Conservation (phyloP, 192 early-diverging fungal species). For the Podila horticola region DNA sequence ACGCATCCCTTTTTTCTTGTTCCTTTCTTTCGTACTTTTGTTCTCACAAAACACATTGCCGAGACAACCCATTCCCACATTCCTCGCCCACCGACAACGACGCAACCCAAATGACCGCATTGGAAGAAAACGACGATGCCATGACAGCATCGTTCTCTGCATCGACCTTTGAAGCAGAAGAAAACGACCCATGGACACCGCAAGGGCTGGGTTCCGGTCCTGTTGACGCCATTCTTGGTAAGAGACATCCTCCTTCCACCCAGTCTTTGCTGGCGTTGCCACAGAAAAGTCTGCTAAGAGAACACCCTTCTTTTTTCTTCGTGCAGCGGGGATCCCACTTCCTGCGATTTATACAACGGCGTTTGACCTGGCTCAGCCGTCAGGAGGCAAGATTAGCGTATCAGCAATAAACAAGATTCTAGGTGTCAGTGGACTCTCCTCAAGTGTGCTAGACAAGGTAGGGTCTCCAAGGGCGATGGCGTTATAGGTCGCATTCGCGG, state of each 20-base stretch:
- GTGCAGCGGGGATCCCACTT: conserved; percentile 30
- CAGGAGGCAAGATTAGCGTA: conserved; percentile 54
- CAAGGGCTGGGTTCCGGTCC: conserved; percentile 12
- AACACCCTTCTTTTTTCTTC: not conserved
- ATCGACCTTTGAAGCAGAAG: conserved; percentile 35
- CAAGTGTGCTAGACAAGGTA: conserved; percentile 59
- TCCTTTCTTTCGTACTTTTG: too few species aligned
- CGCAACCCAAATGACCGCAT: conserved; percentile 8
- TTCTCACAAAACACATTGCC: too few species aligned
- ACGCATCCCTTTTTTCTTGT: too few species aligned
- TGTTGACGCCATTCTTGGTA: conserved; percentile 35
- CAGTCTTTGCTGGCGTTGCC: too few species aligned
- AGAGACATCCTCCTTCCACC: not conserved
- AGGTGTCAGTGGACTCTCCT: conserved; percentile 50
- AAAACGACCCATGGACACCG: conserved; percentile 36
- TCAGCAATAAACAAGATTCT: conserved; percentile 56
- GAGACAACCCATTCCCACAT: not conserved
- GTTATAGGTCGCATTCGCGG: not conserved
- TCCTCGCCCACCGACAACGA: not conserved
- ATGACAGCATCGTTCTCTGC: conserved; percentile 45
- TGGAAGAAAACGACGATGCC: conserved; percentile 28
- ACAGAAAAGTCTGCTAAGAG: too few species aligned
- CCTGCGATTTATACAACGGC: conserved; percentile 60
- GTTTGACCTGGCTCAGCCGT: conserved; percentile 54
- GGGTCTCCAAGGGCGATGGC: not conserved